Base-by-base conservation (phyloP, 805 yeast species). In the Teunomyces lycoperdinae region DNA sequence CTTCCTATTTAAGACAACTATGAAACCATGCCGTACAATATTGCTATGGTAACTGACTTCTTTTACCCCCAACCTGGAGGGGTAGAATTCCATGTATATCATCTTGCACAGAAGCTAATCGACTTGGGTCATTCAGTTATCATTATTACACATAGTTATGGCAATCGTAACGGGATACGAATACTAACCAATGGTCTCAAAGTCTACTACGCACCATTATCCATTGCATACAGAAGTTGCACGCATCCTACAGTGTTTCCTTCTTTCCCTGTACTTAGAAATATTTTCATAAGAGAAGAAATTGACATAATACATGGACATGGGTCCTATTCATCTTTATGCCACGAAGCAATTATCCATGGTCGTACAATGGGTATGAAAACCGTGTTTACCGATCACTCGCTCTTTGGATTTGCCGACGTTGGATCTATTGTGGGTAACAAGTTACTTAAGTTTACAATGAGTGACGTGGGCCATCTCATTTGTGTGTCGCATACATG, bases 41-140 rank as follows among this genome's bases (percentile, higher is more conserved):
- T 70, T 46, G 77, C 77, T 6, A 91, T 94, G 97, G 88, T 91
- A 3, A 87, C 96, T 39, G 99, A 94, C 67, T 94, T 90, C 74
- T 94, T 94, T 79, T 94, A 87, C 68, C 99, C 99, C 9, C 99
- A 94, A 63, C 86, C 97, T 0, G 99, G 99, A 3, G 99, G 99
- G 8, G 96, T 94, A 1, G 99, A 94, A 64, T 83, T 92, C 52
- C 99, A 94, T 63, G 87, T 92, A 13, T 89, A 89, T 64, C 98
- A 94, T 64, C 68, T 94, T 20, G 84, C 98, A 0, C 95, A 89
- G 64, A 81, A 85, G 58, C 78, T 91, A 46, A 84, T 89, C 8
- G 80, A 79, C 16, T 67, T 84, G 34, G 97, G 97, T 7, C 97
- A 91, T 61, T 80, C 87, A 3, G 97, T 92, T 9, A 69, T 91